Evolutionary conservation across 306 rosid genomes (phyloP).

Genomic region (Dryas octopetala): DNA sequence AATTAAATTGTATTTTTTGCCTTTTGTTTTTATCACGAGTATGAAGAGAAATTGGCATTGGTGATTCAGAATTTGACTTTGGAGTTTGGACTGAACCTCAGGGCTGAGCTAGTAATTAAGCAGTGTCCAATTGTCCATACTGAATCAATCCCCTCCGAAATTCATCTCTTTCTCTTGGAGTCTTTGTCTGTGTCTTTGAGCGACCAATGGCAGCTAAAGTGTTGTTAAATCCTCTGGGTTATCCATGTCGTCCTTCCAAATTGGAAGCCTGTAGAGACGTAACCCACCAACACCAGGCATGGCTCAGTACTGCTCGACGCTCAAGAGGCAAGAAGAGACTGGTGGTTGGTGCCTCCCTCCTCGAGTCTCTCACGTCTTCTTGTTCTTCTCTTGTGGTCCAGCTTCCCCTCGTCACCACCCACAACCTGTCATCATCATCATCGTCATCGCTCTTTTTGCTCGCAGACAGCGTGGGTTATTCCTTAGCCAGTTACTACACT

Average conservation of each 20-base stretch:
- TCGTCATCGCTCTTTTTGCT: slow-evolving; percentile 17
- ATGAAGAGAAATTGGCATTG: too few species aligned
- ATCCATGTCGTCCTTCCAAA: slow-evolving; percentile 4
- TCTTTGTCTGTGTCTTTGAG: too few species aligned
- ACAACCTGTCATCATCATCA: neutral
- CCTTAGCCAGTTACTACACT: slow-evolving; percentile 87
- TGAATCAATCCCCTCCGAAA: too few species aligned
- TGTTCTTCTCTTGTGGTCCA: neutral
- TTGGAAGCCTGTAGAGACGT: neutral
- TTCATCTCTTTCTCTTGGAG: too few species aligned
- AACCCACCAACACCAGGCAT: slow-evolving; percentile 27
- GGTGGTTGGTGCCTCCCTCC: slow-evolving; percentile 39
- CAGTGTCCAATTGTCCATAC: too few species aligned
- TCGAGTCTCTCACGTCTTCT: slow-evolving; percentile 37
- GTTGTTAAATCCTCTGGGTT: too few species aligned
- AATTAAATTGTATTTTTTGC: too few species aligned
- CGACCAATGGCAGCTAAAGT: neutral
- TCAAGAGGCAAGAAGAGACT: slow-evolving; percentile 30
- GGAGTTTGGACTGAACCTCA: too few species aligned
- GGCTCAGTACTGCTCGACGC: slow-evolving; percentile 23
- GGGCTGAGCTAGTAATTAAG: too few species aligned
- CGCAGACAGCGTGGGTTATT: slow-evolving; percentile 63
- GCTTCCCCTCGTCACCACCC: too few species aligned
- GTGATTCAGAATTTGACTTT: too few species aligned
- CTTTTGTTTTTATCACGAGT: too few species aligned